phyloP scores from a whole-genome alignment of 371 early-diverging fungal species.

The Basidiobolus meristosporus region DNA sequence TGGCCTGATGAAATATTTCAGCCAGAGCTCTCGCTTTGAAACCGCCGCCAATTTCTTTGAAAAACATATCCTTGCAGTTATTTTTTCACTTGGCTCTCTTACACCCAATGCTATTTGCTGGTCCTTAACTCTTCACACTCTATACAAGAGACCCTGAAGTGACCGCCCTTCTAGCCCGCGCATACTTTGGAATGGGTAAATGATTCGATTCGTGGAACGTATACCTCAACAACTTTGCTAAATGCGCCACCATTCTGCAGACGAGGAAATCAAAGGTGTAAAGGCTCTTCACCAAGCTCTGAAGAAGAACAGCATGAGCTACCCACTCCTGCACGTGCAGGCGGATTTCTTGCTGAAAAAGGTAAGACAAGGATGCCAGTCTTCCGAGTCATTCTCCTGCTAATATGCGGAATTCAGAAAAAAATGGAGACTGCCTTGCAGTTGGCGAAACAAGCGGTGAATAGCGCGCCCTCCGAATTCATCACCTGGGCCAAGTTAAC shows the following conservation, averaged over 20 bases:
- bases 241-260: slow-evolving; percentile 7
- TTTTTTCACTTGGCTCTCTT: neutral
- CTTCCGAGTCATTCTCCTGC: too few relatives aligned
- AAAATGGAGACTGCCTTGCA: slow-evolving; percentile 56
- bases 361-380: slow-evolving; percentile 13
- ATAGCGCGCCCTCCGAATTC: slow-evolving; percentile 85
- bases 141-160: slow-evolving; percentile 73
- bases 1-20: slow-evolving; percentile 73
- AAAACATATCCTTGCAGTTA: slow-evolving; percentile 13
- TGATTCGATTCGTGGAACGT: neutral
- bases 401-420: slow-evolving; percentile 20
- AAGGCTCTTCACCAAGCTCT: slow-evolving; percentile 62
- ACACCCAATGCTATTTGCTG: neutral
- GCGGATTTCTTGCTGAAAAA: slow-evolving; percentile 65
- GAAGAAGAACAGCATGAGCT: slow-evolving; percentile 57
- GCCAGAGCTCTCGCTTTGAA: slow-evolving; percentile 54
- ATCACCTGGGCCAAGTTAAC: slow-evolving; percentile 87
- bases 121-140: slow-evolving; percentile 16
- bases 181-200: slow-evolving; percentile 43
- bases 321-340: slow-evolving; percentile 67
- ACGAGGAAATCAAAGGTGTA: slow-evolving; percentile 82
- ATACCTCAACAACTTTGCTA: neutral
- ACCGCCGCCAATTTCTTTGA: slow-evolving; percentile 66
- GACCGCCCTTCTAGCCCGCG: slow-evolving; percentile 60
- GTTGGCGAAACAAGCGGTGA: slow-evolving; percentile 79